Evolutionary conservation across 768 basidiomycete species (phyloP), one percentile per base, ranked within the genome.

Genomic region (Amanita molliuscula): DNA sequence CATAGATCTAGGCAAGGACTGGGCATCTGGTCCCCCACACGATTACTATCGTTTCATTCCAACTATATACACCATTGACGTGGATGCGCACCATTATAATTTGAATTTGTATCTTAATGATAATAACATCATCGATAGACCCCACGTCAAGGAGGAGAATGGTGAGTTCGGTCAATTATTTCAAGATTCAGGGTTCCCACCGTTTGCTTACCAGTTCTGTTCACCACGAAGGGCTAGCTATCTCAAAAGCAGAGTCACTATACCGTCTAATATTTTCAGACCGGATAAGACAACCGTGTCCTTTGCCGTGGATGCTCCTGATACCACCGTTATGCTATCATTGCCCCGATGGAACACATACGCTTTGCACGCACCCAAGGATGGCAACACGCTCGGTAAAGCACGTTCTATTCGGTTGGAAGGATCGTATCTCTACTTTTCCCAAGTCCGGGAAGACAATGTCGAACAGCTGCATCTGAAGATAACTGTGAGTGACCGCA

Each of bases 61-160:
- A 0, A 90, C 78, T 63, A 60, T 81, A 6, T 98, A 98, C 65
- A 63, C 64, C 13, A 65, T 94, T 55, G 72, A 84, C 44, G 55
- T 96, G 43, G 74, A 81, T 50, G 64, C 97, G 52, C 73, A 82
- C 60, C 81, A 90, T 58, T 94, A 82, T 64, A 75, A 79, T 52
- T 61, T 95, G 44, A 84, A 86, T 56, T 62, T 88, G 21, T 94
- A 89, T 60, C 80, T 88, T 46, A 98, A 98, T 60, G 95, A 98
- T 64, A 91, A 92, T 60, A 98, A 98, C 60, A 90, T 98, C 60
- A 88, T 98, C 44, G 91, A 96, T 68, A 88, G 86, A 53, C 91
- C 93, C 2, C 67, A 83, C 29, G 69, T 82, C 50, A 69, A 67
- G 50, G 85, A 91, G n/a, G 87, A 91, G 57, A 97, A 98, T 62